Conservation (phyloP, 805 yeast species). For the Candida sithepensis region DNA sequence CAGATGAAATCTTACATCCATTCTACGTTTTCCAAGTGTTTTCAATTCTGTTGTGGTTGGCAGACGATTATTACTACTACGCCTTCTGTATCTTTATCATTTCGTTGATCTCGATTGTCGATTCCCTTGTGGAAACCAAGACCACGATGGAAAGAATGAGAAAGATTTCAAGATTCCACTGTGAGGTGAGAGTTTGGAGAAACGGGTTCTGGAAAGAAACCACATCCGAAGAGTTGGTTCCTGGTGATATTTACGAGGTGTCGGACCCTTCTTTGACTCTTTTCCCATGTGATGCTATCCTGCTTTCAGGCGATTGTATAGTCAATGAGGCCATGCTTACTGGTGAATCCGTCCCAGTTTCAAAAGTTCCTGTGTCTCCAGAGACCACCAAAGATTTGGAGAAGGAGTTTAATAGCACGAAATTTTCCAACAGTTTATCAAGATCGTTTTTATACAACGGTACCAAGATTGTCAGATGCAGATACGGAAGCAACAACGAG, state of each 20-base stretch:
- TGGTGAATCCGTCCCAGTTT: conserved; percentile 96
- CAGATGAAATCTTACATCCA: conserved; percentile 91
- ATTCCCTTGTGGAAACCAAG: conserved; percentile 84
- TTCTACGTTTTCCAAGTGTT: conserved; percentile 93
- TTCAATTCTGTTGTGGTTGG: conserved; percentile 85
- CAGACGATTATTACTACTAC: conserved; percentile 89
- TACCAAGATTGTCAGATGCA: conserved; percentile 80
- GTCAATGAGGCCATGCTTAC: conserved; percentile 98
- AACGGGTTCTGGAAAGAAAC: conserved; percentile 90
- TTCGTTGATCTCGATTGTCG: conserved; percentile 73
- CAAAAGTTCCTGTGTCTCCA: conserved; percentile 65
- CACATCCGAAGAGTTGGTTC: conserved; percentile 76
- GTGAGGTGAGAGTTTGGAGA: conserved; percentile 85
- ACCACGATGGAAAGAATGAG: conserved; percentile 67
- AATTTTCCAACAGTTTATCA: conserved; percentile 61
- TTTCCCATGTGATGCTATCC: conserved; percentile 86
- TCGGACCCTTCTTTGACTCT: conserved; percentile 73
- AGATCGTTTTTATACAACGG: conserved; percentile 83
- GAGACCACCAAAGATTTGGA: conserved; percentile 57
- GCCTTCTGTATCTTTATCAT: conserved; percentile 89
- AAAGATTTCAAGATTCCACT: conserved; percentile 68
- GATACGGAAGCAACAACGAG: conserved; percentile 58
- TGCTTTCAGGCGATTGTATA: conserved; percentile 89
- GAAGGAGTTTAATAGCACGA: conserved; percentile 51
- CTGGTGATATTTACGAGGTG: conserved; percentile 93